Conservation (phyloP, 2,329 filamentous ascomycete genomes). For the Colletotrichum sp. region DNA sequence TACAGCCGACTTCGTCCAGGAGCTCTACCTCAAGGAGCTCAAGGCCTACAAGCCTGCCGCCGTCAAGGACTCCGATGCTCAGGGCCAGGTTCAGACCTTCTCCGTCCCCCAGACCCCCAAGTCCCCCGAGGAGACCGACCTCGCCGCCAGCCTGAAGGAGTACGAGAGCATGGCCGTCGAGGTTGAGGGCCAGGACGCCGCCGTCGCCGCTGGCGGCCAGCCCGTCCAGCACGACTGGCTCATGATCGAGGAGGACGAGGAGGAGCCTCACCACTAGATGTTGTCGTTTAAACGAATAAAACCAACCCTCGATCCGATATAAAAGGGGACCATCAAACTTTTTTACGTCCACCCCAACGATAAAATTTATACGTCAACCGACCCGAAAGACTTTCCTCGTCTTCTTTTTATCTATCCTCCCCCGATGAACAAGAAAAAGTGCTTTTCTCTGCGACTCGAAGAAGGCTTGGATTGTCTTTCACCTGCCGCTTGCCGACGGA, state of each 20-base stretch:
- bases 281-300: not conserved
- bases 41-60: constrained; percentile 90
- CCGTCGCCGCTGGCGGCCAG: constrained; percentile 62
- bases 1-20: constrained; percentile 94
- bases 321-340: not conserved
- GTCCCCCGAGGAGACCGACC: constrained; percentile 93
- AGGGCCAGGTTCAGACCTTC: constrained; percentile 93
- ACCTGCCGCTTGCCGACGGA: constrained; percentile 8
- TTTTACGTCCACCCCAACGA: not conserved
- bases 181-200: constrained; percentile 83
- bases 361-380: not conserved
- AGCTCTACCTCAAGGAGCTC: constrained; percentile 95
- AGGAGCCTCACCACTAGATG: constrained; percentile 53
- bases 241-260: constrained; percentile 75
- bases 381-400: not conserved
- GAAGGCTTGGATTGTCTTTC: not conserved
- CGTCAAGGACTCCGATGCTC: constrained; percentile 84
- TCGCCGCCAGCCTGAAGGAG: constrained; percentile 88
- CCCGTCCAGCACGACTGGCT: constrained; percentile 76
- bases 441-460: not conserved
- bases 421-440: constrained; percentile 1
- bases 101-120: constrained; percentile 76
- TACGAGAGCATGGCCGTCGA: constrained; percentile 96
- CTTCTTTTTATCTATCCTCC: not conserved
- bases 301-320: not conserved